A percentile compares a stretch with the other conserved stretches of the same genome.
phyloP scores from a whole-genome alignment of 1,284 basidiomycete genomes.

The Tilletiopsis washingtonensis region DNA sequence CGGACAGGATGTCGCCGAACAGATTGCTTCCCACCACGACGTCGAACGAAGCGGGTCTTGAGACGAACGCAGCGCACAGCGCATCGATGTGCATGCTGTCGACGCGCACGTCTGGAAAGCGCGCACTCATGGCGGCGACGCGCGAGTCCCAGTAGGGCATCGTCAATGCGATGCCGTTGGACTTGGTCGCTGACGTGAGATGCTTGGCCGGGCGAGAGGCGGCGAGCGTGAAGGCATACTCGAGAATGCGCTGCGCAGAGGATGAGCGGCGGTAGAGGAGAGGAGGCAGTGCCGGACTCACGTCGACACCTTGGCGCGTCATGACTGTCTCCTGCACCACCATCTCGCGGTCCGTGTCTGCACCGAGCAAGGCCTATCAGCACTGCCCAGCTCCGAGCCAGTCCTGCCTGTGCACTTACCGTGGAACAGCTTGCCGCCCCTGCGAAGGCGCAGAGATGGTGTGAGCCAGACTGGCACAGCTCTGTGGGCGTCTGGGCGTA shows the following conservation, averaged over 20 bases:
- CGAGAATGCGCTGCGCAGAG: slow-evolving; percentile 50
- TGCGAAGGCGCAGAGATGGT: no score
- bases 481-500: no score
- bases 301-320: slow-evolving; percentile 54
- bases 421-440: no score
- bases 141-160: slow-evolving; percentile 47
- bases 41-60: slow-evolving; percentile 54
- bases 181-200: slow-evolving; percentile 53
- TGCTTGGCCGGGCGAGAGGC: slow-evolving; percentile 53
- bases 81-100: slow-evolving; percentile 52
- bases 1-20: slow-evolving; percentile 56
- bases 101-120: slow-evolving; percentile 55
- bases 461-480: no score
- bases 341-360: slow-evolving; percentile 40
- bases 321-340: slow-evolving; percentile 52
- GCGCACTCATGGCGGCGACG: slow-evolving; percentile 53
- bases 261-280: background rate
- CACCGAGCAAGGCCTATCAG: no score
- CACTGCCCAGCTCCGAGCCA: no score
- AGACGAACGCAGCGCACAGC: slow-evolving; percentile 53
- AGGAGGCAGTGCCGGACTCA: no score
- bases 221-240: slow-evolving; percentile 56
- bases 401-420: no score
- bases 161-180: slow-evolving; percentile 36
- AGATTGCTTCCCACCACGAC: slow-evolving; percentile 57